These are phyloP conservation scores for Primulina huaijiensis DNA, from an alignment of 257 asterid genomes.

Conservation along the genomic window DNA sequence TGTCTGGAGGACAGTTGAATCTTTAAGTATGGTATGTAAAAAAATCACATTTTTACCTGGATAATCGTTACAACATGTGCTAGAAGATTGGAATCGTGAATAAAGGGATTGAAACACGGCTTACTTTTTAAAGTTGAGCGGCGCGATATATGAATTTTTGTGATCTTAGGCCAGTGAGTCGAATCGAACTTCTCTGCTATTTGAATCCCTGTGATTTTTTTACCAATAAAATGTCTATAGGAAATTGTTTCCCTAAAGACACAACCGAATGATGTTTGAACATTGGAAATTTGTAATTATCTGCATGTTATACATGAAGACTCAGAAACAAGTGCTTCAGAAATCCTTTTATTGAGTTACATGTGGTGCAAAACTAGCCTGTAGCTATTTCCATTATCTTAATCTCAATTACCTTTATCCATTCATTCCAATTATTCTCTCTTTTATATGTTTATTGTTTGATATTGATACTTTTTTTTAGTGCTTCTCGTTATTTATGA, in stretches of 20 bases:
- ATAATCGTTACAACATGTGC: background rate
- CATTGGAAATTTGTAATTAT: background rate
- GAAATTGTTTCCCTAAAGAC: background rate
- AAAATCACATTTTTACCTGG: background rate
- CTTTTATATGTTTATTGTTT: background rate
- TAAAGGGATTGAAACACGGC: background rate
- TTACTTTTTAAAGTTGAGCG: slow-evolving; percentile 2
- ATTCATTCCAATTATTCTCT: background rate
- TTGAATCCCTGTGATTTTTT: slow-evolving; percentile 7
- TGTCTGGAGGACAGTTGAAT: slow-evolving; percentile 15
- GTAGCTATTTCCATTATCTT: background rate
- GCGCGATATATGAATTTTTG: slow-evolving; percentile 11
- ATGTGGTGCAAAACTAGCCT: background rate
- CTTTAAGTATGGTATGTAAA: background rate
- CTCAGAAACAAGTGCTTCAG: background rate
- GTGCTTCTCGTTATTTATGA: background rate
- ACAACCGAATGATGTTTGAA: background rate
- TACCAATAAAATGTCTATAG: background rate
- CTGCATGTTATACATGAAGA: background rate
- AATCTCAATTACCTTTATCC: background rate
- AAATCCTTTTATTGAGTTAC: background rate
- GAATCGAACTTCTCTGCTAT: background rate
- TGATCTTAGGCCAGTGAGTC: slow-evolving; percentile 1
- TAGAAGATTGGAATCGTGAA: background rate
- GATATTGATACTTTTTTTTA: background rate